phyloP scores from a whole-genome alignment of 2,329 filamentous ascomycete genomes.

The Colletotrichum sp. region DNA sequence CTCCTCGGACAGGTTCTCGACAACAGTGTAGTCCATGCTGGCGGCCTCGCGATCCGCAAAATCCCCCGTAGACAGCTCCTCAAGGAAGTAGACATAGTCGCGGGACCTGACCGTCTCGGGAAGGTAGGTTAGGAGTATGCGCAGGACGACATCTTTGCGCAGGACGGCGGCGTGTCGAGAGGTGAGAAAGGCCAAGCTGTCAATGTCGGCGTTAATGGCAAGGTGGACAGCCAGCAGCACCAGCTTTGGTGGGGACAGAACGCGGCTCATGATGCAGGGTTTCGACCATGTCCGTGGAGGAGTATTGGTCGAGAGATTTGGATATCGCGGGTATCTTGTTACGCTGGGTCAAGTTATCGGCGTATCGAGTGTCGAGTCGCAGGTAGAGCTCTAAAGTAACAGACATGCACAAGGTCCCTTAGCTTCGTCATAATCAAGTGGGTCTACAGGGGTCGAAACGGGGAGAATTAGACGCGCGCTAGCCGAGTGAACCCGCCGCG shows the following conservation, averaged over 20 bases:
- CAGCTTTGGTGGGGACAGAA: conserved; percentile 70
- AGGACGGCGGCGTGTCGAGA: conserved; percentile 63
- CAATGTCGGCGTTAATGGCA: conserved; percentile 69
- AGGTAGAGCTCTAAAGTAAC: background rate
- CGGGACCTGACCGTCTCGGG: conserved; percentile 72
- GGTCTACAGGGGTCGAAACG: background rate
- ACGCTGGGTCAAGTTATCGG: background rate
- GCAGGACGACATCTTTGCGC: conserved; percentile 68
- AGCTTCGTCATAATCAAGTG: conserved; percentile 12
- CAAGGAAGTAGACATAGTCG: conserved; percentile 67
- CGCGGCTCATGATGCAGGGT: conserved; percentile 38
- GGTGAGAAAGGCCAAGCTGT: conserved; percentile 65
- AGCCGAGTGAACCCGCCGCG: background rate
- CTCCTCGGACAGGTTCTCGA: conserved; percentile 65
- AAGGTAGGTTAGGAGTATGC: conserved; percentile 77
- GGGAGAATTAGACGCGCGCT: background rate
- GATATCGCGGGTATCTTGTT: background rate
- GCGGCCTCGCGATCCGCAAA: conserved; percentile 44
- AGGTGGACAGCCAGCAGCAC: conserved; percentile 76
- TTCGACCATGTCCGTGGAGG: background rate
- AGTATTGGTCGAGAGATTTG: background rate
- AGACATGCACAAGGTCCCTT: background rate
- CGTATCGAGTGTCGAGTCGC: background rate
- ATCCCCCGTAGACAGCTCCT: conserved; percentile 57
- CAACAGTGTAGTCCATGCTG: conserved; percentile 59